These are phyloP conservation scores for Talaromyces sp. DNA, from an alignment of 2,329 filamentous ascomycete species.

Conservation along the genomic window DNA sequence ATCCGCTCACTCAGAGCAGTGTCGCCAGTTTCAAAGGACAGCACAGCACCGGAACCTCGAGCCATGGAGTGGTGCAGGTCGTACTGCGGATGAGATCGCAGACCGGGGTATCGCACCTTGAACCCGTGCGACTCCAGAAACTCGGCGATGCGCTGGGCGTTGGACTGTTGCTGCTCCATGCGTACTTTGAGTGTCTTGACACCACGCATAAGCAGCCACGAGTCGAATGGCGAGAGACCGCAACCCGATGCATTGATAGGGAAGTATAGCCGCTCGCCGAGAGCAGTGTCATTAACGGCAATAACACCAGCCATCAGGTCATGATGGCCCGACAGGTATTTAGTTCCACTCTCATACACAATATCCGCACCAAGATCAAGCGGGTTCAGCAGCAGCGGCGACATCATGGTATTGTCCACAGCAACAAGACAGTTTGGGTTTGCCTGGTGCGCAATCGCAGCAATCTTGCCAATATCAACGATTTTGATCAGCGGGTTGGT, in stretches of 20 bases:
- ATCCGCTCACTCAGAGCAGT: constrained; percentile 79
- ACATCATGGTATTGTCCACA: constrained; percentile 99
- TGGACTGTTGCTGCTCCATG: constrained; percentile 97
- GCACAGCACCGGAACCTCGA: constrained; percentile 84
- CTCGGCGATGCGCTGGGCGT: constrained; percentile 82
- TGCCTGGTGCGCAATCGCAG: constrained; percentile 67
- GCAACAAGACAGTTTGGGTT: constrained; percentile 78
- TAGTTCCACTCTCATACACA: constrained; percentile 95
- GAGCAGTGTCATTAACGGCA: constrained; percentile 73
- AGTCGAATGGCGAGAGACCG: constrained; percentile 89
- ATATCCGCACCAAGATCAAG: constrained; percentile 92
- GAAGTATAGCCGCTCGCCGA: constrained; percentile 91
- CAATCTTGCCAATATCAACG: constrained; percentile 80
- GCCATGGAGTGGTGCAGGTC: constrained; percentile 95
- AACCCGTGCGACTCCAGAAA: constrained; percentile 91
- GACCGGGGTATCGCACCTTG: constrained; percentile 87
- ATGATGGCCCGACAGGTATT: constrained; percentile 96
- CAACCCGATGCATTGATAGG: constrained; percentile 96
- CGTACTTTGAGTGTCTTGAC: constrained; percentile 95
- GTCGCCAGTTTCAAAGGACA: constrained; percentile 94
- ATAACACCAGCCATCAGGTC: constrained; percentile 98
- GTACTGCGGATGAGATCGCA: constrained; percentile 94
- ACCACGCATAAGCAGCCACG: constrained; percentile 89
- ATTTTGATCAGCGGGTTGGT: constrained; percentile 99
- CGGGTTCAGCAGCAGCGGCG: constrained; percentile 87